Conservation (phyloP, 108 stramenopile species). For the Pseudonitzschia delicatissima region DNA sequence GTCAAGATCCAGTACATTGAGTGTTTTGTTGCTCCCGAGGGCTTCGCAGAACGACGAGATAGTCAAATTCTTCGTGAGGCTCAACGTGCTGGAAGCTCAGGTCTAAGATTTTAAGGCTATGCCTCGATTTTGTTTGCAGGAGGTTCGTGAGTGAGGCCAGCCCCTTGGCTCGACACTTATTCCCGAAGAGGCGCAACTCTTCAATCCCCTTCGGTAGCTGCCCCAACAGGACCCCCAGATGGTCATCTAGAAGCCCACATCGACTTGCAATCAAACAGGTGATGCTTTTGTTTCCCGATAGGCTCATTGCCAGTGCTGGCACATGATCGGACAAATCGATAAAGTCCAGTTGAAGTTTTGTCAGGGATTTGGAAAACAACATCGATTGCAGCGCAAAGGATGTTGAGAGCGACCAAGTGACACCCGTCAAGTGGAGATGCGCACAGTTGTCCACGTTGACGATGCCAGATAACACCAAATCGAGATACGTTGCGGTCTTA, state of each 20-base stretch:
- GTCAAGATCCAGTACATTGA: slow-evolving; percentile 28
- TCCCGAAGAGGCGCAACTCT: slow-evolving; percentile 35
- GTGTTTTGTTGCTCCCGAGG: slow-evolving; percentile 12
- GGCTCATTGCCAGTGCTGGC: not conserved
- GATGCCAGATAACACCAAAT: slow-evolving; percentile 14
- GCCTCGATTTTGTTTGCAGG: not conserved
- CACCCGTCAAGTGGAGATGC: slow-evolving; percentile 17
- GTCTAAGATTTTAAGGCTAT: slow-evolving; percentile 21
- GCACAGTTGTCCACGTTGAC: slow-evolving; percentile 22
- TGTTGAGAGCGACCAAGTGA: not conserved
- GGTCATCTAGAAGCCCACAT: slow-evolving; percentile 31
- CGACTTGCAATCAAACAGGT: slow-evolving; percentile 25
- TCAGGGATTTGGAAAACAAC: slow-evolving; percentile 16
- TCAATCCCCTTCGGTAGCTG: slow-evolving; percentile 18
- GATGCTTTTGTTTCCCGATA: slow-evolving; percentile 19
- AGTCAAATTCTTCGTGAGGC: slow-evolving; percentile 24
- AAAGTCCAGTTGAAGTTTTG: slow-evolving; percentile 35
- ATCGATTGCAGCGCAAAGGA: slow-evolving; percentile 20
- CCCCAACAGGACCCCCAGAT: slow-evolving; percentile 12
- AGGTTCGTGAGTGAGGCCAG: slow-evolving; percentile 8
- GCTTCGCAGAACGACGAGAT: slow-evolving; percentile 9
- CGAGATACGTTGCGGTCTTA: slow-evolving; percentile 4
- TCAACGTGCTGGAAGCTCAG: slow-evolving; percentile 31
- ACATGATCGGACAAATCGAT: slow-evolving; percentile 29
- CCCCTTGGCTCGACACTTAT: slow-evolving; percentile 35